Percentiles rank a stretch among this genome's conserved stretches.
Evolutionary conservation across 2,329 filamentous ascomycete species (phyloP).

Genomic region (Aspergillus ruber): DNA sequence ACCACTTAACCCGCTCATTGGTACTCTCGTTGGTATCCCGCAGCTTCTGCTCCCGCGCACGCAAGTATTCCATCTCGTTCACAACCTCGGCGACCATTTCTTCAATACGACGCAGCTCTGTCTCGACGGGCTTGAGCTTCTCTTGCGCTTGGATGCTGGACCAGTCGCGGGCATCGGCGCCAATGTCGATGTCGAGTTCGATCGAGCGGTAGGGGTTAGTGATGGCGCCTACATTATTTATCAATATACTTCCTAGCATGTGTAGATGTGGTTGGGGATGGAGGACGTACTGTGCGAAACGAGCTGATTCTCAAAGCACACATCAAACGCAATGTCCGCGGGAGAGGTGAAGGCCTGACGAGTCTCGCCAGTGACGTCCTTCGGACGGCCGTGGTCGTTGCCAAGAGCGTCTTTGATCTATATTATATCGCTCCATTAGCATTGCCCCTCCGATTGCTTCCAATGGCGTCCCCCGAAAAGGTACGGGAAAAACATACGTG

Average conservation of each 20-base stretch:
- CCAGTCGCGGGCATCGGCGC: slow-evolving; percentile 97
- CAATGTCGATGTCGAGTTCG: slow-evolving; percentile 92
- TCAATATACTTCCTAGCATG: not conserved
- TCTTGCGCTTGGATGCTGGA: slow-evolving; percentile 90
- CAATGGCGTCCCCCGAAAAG: not conserved
- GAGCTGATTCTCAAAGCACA: slow-evolving; percentile 88
- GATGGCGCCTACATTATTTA: slow-evolving; percentile 25
- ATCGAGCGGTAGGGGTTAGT: slow-evolving; percentile 60
- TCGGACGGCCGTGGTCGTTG: slow-evolving; percentile 90
- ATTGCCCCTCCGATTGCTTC: not conserved
- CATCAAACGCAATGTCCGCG: slow-evolving; percentile 85
- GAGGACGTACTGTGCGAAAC: slow-evolving; percentile 54
- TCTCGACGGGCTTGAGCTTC: slow-evolving; percentile 96
- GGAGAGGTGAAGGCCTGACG: slow-evolving; percentile 91
- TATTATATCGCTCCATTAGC: not conserved
- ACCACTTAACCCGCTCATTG: slow-evolving; percentile 98
- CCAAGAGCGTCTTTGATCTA: slow-evolving; percentile 93
- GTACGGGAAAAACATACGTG: slow-evolving; percentile 53
- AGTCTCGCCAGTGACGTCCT: slow-evolving; percentile 85
- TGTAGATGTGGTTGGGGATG: not conserved
- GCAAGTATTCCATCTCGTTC: slow-evolving; percentile 91
- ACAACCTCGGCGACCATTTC: slow-evolving; percentile 87
- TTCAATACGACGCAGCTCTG: slow-evolving; percentile 85
- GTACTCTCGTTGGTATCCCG: slow-evolving; percentile 99
- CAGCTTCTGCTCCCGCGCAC: slow-evolving; percentile 83